Conservation (phyloP, 2,329 filamentous ascomycete genomes). For the Diaporthe capsici region DNA sequence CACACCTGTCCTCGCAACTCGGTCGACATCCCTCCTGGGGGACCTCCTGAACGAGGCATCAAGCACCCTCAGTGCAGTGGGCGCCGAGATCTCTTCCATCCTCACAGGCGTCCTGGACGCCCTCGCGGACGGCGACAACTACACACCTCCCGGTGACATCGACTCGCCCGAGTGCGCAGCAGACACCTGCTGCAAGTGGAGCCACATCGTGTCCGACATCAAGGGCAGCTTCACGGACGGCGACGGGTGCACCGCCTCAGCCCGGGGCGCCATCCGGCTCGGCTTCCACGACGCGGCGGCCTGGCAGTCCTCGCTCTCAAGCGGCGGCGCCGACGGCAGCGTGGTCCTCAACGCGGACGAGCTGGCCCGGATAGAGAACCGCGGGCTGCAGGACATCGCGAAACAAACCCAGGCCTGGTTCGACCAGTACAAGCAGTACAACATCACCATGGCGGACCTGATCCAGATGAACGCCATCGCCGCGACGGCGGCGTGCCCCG, state of each 20-base stretch:
- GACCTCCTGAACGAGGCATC: constrained; percentile 31
- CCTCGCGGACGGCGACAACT: constrained; percentile 14
- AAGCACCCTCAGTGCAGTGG: constrained; percentile 12
- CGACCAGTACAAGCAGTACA: constrained; percentile 53
- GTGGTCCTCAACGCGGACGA: constrained; percentile 57
- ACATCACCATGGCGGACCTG: constrained; percentile 66
- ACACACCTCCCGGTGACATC: constrained; percentile 5
- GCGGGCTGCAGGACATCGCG: constrained; percentile 60
- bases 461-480: constrained; percentile 64
- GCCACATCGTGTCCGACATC: constrained; percentile 55
- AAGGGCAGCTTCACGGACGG: constrained; percentile 39
- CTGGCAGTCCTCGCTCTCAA: constrained; percentile 53
- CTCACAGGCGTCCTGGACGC: constrained; percentile 26
- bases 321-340: constrained; percentile 62
- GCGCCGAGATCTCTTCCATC: constrained; percentile 26
- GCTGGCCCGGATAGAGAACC: constrained; percentile 57
- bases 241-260: constrained; percentile 54
- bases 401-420: constrained; percentile 55
- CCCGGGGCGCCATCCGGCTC: constrained; percentile 60
- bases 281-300: constrained; percentile 63
- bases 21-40: constrained; percentile 31
- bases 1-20: neutral
- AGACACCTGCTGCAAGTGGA: constrained; percentile 56
- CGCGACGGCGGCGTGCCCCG: constrained; percentile 65
- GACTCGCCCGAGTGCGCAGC: constrained; percentile 46